A percentile compares a stretch with the other conserved stretches of the same genome.
Evolutionary conservation across 805 yeast genomes (phyloP).

Genomic region (Candida pseudofarinosa): DNA sequence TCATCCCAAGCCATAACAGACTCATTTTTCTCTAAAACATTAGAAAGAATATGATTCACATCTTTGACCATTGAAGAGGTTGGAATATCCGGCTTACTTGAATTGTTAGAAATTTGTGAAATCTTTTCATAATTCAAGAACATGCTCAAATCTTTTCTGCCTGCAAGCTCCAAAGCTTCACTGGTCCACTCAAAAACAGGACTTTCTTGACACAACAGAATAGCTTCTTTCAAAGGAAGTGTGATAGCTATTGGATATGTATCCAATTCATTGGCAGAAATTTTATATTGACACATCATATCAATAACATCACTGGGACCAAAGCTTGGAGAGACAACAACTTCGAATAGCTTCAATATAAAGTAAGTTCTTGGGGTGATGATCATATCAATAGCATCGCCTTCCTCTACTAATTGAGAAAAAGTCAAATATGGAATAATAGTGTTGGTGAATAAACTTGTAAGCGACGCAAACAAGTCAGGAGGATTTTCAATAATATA

Average conservation of each 20-base stretch:
- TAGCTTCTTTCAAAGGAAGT: slow-evolving; percentile 61
- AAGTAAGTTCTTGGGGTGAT: slow-evolving; percentile 66
- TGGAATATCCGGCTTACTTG: slow-evolving; percentile 1
- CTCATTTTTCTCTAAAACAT: slow-evolving; percentile 37
- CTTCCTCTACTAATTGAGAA: slow-evolving; percentile 63
- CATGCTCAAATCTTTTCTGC: slow-evolving; percentile 58
- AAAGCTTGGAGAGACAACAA: slow-evolving; percentile 50
- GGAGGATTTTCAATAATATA: slow-evolving; percentile 56
- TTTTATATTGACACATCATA: slow-evolving; percentile 55
- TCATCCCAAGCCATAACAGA: slow-evolving; percentile 62
- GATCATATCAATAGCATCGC: slow-evolving; percentile 51
- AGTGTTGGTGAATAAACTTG: slow-evolving; percentile 42
- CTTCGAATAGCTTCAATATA: slow-evolving; percentile 58
- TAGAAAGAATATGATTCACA: slow-evolving; percentile 40
- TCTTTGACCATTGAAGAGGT: slow-evolving; percentile 14
- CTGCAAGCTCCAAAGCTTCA: slow-evolving; percentile 53
- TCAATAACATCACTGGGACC: slow-evolving; percentile 54
- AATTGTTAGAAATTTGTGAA: slow-evolving; percentile 1
- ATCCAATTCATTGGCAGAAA: slow-evolving; percentile 51
- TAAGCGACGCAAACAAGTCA: slow-evolving; percentile 50
- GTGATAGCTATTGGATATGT: slow-evolving; percentile 71
- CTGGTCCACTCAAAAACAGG: slow-evolving; percentile 47
- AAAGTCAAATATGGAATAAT: slow-evolving; percentile 58
- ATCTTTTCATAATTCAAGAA: slow-evolving; percentile 17
- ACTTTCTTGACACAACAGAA: slow-evolving; percentile 49